These are phyloP conservation scores for Ephemerocybe angulata DNA, from an alignment of 768 basidiomycete species.

Conservation along the genomic window DNA sequence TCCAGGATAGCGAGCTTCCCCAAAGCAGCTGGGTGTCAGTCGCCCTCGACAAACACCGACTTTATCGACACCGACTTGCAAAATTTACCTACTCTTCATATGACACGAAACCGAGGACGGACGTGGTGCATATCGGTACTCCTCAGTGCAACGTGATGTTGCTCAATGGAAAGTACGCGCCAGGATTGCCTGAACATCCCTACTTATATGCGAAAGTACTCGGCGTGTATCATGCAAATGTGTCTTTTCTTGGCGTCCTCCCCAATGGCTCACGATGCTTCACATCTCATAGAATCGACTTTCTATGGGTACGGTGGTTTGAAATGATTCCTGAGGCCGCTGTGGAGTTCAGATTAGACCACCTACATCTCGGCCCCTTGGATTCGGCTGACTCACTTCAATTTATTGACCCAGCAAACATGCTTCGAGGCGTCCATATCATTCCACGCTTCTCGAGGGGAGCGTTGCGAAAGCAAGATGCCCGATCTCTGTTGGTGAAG, in stretches of 20 bases:
- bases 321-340: not conserved
- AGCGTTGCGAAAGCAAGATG: not conserved
- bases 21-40: not conserved
- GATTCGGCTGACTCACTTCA: constrained; percentile 5
- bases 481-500: constrained; percentile 3
- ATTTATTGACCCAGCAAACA: constrained; percentile 13
- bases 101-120: constrained; percentile 1
- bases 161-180: not conserved
- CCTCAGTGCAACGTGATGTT: constrained; percentile 4
- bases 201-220: constrained; percentile 8
- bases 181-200: not conserved
- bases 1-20: not conserved
- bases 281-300: constrained; percentile 1
- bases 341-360: not conserved
- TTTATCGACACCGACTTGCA: constrained; percentile 1
- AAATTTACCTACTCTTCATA: constrained; percentile 10
- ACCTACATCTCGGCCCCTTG: constrained; percentile 7
- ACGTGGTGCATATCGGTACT: constrained; percentile 5
- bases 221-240: constrained; percentile 12
- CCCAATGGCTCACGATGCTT: not conserved
- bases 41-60: not conserved
- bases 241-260: constrained; percentile 2
- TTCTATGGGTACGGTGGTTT: constrained; percentile 15
- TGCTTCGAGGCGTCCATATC: constrained; percentile 13
- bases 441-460: constrained; percentile 12